Percentiles rank a stretch among this genome's conserved stretches.
Evolutionary conservation across 2,329 filamentous ascomycete genomes (phyloP).

Genomic region (Grosmannia serpens): DNA sequence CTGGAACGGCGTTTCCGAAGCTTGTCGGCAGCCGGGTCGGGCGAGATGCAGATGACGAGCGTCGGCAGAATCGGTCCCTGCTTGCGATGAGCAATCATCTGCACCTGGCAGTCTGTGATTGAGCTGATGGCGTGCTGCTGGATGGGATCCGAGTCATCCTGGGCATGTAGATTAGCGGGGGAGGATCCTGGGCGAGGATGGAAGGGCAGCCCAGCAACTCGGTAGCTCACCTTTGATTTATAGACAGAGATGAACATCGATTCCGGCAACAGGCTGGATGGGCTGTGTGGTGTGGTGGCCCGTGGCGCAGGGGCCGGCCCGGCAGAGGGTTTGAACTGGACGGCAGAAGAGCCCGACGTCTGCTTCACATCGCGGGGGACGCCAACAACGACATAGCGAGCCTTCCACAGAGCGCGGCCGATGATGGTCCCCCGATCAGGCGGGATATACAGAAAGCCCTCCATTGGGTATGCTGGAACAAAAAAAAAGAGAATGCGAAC

Average conservation of each 20-base stretch:
- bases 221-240: constrained; percentile 39
- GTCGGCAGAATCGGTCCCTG: constrained; percentile 48
- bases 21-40: constrained; percentile 42
- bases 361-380: constrained; percentile 22
- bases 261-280: constrained; percentile 20
- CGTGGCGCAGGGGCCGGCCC: constrained; percentile 14
- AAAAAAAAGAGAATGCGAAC: neutral
- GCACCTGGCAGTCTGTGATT: constrained; percentile 46
- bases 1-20: constrained; percentile 54
- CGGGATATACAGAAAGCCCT: constrained; percentile 36
- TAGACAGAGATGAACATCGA: constrained; percentile 40
- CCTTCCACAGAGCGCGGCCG: constrained; percentile 42
- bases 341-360: neutral
- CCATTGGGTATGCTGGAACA: constrained; percentile 26
- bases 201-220: neutral
- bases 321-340: neutral
- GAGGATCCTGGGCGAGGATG: neutral
- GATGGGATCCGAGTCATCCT: constrained; percentile 43
- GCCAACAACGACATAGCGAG: constrained; percentile 49
- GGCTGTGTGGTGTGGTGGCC: constrained; percentile 22
- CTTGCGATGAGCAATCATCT: constrained; percentile 49
- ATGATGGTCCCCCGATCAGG: constrained; percentile 41
- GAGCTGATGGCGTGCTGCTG: constrained; percentile 41
- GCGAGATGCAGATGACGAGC: constrained; percentile 42
- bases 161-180: constrained; percentile 8